Evolutionary conservation across 805 yeast genomes (phyloP).

Genomic region (Schwanniomyces polymorphus): DNA sequence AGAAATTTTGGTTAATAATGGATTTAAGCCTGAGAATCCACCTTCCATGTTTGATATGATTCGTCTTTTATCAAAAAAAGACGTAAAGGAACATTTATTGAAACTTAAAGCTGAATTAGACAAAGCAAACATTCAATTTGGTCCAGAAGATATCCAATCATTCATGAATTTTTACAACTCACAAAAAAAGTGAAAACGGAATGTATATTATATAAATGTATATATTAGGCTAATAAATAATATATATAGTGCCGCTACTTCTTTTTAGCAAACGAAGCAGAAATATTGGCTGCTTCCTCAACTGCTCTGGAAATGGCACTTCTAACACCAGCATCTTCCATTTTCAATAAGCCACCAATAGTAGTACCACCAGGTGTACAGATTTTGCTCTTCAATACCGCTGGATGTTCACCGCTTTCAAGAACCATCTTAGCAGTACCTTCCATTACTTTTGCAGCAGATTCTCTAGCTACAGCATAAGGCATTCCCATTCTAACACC

Average conservation of each 20-base stretch:
- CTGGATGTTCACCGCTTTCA: constrained; percentile 83
- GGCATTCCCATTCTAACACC: constrained; percentile 95
- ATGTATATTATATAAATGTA: not conserved
- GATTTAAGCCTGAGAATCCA: constrained; percentile 27
- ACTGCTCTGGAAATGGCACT: constrained; percentile 85
- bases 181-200: not conserved
- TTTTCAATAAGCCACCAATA: constrained; percentile 86
- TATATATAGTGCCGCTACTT: constrained; percentile 6
- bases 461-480: constrained; percentile 72
- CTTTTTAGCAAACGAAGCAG: constrained; percentile 49
- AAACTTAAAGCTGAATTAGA: constrained; percentile 31
- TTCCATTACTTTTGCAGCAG: constrained; percentile 91
- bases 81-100: constrained; percentile 27
- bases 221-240: constrained; percentile 2
- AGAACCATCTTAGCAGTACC: constrained; percentile 92
- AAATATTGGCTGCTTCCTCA: constrained; percentile 87
- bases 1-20: constrained; percentile 27
- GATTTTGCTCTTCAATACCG: constrained; percentile 79
- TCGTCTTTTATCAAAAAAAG: constrained; percentile 35
- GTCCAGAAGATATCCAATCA: constrained; percentile 32
- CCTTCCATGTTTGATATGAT: constrained; percentile 38
- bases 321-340: constrained; percentile 91
- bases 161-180: constrained; percentile 21
- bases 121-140: constrained; percentile 27
- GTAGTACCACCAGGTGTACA: constrained; percentile 99